These are phyloP conservation scores for Thraustochytrium striatum DNA, from an alignment of 352 stramenopile genomes.

Conservation along the genomic window DNA sequence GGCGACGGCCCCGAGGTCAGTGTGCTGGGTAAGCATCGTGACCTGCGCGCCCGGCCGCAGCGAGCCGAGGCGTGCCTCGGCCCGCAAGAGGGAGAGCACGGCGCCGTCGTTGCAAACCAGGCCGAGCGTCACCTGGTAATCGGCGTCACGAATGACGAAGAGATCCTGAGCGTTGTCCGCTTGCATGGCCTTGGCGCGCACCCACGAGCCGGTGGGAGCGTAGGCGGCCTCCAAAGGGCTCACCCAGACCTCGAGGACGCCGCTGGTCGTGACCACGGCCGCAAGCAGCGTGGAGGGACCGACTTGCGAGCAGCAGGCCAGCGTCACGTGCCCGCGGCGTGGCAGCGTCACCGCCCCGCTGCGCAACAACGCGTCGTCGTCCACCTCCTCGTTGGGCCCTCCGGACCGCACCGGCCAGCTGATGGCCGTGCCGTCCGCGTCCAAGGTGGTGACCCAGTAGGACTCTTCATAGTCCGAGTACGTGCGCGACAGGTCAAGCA, in stretches of 20 bases:
- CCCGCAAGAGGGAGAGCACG: not conserved
- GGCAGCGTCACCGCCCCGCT: conserved; percentile 12
- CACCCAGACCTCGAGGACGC: not conserved
- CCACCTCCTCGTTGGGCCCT: conserved; percentile 5
- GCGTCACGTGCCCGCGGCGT: not conserved
- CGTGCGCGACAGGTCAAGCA: conserved; percentile 7
- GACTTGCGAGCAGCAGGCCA: conserved; percentile 1
- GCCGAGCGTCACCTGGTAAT: not conserved
- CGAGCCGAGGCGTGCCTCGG: too few species aligned
- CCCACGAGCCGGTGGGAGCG: too few species aligned
- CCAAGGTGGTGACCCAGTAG: conserved; percentile 33
- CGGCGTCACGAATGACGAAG: not conserved
- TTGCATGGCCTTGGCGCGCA: too few species aligned
- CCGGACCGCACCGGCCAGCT: conserved; percentile 23
- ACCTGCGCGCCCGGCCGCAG: too few species aligned
- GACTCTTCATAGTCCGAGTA: conserved; percentile 26
- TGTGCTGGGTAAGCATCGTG: too few species aligned
- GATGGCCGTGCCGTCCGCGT: not conserved
- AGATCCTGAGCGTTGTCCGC: too few species aligned
- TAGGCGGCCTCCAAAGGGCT: too few species aligned
- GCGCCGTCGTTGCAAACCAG: not conserved
- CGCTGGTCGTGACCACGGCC: not conserved
- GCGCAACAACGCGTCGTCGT: conserved; percentile 18
- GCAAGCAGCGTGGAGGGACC: not conserved
- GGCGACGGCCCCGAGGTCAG: too few species aligned